Evolutionary conservation across 2,329 filamentous ascomycete genomes (phyloP).

Genomic region (Rosellinia necatrix): DNA sequence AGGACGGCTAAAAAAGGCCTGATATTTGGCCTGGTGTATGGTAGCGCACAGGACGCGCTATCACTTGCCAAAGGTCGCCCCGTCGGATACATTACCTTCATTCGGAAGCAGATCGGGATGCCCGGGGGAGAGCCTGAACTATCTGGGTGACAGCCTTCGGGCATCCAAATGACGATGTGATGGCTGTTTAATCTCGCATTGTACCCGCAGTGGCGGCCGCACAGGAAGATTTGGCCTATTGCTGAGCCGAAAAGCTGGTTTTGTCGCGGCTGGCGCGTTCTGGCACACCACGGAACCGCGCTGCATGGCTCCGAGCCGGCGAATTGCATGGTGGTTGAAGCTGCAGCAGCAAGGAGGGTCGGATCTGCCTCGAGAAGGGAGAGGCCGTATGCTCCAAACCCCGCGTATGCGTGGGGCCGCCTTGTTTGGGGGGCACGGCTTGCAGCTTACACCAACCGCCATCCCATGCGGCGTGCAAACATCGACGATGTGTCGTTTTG

Average conservation of each 20-base stretch:
- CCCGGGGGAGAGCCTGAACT: conserved; percentile 26
- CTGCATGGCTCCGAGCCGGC: background rate
- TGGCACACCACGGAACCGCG: background rate
- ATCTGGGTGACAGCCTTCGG: background rate
- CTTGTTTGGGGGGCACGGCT: no score
- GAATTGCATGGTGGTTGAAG: conserved; percentile 11
- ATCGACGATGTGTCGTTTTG: background rate
- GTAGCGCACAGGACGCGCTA: conserved; percentile 77
- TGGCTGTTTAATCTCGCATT: background rate
- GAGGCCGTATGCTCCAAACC: conserved; percentile 3
- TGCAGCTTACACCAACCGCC: no score
- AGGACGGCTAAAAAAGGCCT: conserved; percentile 81
- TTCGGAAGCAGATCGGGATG: conserved; percentile 52
- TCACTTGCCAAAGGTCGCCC: conserved; percentile 71
- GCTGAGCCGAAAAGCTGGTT: background rate
- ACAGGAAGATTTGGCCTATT: background rate
- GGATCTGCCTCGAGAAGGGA: background rate
- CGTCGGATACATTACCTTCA: conserved; percentile 74
- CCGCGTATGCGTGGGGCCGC: background rate
- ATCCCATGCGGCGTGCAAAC: no score
- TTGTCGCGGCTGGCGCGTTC: conserved; percentile 11
- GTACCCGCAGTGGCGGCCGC: background rate
- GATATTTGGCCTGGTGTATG: conserved; percentile 78
- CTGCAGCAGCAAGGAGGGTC: conserved; percentile 14
- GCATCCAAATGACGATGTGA: background rate